These are phyloP conservation scores for Coemansia sp. DNA, from an alignment of 192 early-diverging fungal genomes.

Conservation along the genomic window DNA sequence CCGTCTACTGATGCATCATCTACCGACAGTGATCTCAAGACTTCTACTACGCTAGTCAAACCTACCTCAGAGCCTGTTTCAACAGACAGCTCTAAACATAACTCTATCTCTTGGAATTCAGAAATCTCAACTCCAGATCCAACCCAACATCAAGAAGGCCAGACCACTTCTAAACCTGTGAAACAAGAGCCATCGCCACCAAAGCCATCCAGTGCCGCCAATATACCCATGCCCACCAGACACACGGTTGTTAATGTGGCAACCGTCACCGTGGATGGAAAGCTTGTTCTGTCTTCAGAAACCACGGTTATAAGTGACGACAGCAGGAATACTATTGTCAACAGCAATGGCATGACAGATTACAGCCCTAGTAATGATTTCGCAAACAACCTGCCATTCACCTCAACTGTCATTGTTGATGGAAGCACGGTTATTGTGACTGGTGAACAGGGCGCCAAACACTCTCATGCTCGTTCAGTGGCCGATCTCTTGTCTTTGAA, in stretches of 20 bases:
- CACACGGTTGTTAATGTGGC: slow-evolving; percentile 36
- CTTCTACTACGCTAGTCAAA: background rate
- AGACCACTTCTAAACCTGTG: background rate
- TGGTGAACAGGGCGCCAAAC: slow-evolving; percentile 6
- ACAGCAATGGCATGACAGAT: slow-evolving; percentile 13
- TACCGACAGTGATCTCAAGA: background rate
- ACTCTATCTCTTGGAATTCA: background rate
- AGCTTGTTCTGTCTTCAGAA: slow-evolving; percentile 20
- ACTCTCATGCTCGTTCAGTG: background rate
- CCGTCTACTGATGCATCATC: background rate
- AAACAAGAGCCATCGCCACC: background rate
- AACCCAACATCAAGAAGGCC: background rate
- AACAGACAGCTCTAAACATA: background rate
- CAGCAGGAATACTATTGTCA: background rate
- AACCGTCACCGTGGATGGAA: slow-evolving; percentile 42
- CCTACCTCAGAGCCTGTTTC: background rate
- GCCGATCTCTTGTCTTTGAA: background rate
- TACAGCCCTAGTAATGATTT: background rate
- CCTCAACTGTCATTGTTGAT: slow-evolving; percentile 36
- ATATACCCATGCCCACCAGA: slow-evolving; percentile 7
- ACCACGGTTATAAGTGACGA: slow-evolving; percentile 13
- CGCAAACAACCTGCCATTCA: slow-evolving; percentile 14
- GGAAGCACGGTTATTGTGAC: slow-evolving; percentile 40
- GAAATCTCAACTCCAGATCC: background rate
- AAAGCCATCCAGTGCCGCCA: background rate